Evolutionary conservation across 306 rosid species (phyloP), one percentile per base, ranked within the genome.

Genomic region (Potentilla sterilis): DNA sequence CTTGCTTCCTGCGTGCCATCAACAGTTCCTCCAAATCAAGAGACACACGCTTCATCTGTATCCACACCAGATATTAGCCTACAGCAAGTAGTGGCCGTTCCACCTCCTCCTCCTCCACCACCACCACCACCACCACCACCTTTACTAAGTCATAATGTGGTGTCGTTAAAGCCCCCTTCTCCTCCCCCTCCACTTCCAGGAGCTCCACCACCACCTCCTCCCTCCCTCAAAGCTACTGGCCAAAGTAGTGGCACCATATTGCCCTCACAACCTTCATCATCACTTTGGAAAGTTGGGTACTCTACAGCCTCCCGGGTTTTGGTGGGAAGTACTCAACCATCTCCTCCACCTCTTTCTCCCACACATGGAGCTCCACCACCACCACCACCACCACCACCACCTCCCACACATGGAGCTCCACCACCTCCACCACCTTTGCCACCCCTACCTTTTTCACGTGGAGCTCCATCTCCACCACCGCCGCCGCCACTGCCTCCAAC

Each of bases 1-100:
- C 83, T 81, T 70, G 68, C 83, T 42, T 76, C 85, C 63, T 43
- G 79, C 80, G 77, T 84, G 70, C 81, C 79, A 72, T 80, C 84
- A 9, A 55, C 79, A 42, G 62, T 84, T 64, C 71, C 71, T 46
- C 64, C 74, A 35, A 73, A 79, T 81, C 71, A 81, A 83, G 88
- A 86, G 80, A 66, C 79, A 64, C 65, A 68, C 74, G 57, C 77
- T 61, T 70, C 81, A 28, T 69, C 82, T 46, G 66, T 78, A 67
- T 75, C 73, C 61, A 52, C 48, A 24, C 74, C 73, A 24, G 77
- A 83, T 40, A 59, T 48, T 55, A 77, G 75, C 70, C 80, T 77
- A 78, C 78, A 73, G 42, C 75, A 84, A 81, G 72, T 64, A 77
- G 74, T 58, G 73, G 63, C 55, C 43, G 68, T 81, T 6, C 82